Base-by-base conservation (phyloP, 192 early-diverging fungal species). In the Pilaira anomala region DNA sequence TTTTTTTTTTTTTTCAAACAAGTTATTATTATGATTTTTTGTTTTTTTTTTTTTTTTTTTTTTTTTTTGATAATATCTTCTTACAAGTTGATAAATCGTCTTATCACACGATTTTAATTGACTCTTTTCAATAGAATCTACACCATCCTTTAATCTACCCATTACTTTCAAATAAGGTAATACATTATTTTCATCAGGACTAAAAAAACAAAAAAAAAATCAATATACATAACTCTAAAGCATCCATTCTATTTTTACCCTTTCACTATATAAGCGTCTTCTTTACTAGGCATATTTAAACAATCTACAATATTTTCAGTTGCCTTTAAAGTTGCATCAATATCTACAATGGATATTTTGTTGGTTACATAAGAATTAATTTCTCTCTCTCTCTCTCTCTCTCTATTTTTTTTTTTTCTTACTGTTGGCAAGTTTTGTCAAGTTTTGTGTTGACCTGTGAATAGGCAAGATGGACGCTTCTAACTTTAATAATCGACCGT, bases 381-480 rank as follows among this genome's bases (percentile, higher is more conserved):
- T n/a, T n/a, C n/a, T n/a, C n/a, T n/a, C n/a, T n/a, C n/a, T n/a
- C n/a, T n/a, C 28, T 0, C 25, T 0, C 18, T 9, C 11, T 1
- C 39, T 18, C 12, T 11, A 19, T 28, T 16, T 11, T 57, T 39
- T 22, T 14, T 6, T 7, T 7, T 0, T 36, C n/a, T 14, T 80
- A 93, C 91, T 91, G 56, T 87, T 88, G 13, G 85, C 83, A 6
- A 90, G 69, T 45, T 76, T 78, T 5, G 91, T 91, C 48, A 94
- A 71, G 53, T 79, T 82, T 52, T 88, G 83, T 9, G 91, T 94
- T 0, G 86, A 80, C 40, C 78, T 78, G 55, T 94, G 89, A 60
- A 94, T 92, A 18, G 92, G 92, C 29, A 91, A 55, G 28, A 94
- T 91, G 3, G 87, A 90, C 1, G 78, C 78, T 66, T 94, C 88